A percentile compares a stretch with the other conserved stretches of the same genome.
These are phyloP conservation scores for Colletotrichum gigasporum DNA, from an alignment of 2,329 filamentous ascomycete species.

Conservation along the genomic window DNA sequence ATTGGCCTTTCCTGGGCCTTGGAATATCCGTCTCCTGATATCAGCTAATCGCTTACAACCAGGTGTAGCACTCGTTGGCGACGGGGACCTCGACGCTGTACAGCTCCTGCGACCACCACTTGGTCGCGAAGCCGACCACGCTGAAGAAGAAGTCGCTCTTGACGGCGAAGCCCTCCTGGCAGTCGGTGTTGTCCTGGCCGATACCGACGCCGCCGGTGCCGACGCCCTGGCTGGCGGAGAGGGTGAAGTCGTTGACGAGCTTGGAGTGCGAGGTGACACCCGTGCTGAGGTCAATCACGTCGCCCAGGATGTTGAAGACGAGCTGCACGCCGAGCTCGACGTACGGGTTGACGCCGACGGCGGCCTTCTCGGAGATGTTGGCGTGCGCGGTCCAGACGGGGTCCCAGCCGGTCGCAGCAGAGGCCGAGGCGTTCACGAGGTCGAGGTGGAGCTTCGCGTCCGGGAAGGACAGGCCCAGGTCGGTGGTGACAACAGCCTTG, in stretches of 20 bases:
- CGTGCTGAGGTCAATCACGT: slow-evolving; percentile 37
- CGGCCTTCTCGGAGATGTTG: slow-evolving; percentile 36
- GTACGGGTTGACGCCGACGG: slow-evolving; percentile 36
- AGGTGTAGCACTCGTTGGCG: slow-evolving; percentile 39
- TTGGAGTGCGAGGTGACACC: slow-evolving; percentile 38
- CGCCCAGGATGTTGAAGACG: slow-evolving; percentile 36
- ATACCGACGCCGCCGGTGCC: slow-evolving; percentile 27
- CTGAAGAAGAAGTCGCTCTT: slow-evolving; percentile 38
- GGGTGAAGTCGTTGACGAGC: slow-evolving; percentile 37
- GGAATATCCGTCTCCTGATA: neutral
- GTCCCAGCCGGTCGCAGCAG: slow-evolving; percentile 36
- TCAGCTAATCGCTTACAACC: slow-evolving; percentile 15
- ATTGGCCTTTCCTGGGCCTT: neutral
- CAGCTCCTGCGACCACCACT: slow-evolving; percentile 37
- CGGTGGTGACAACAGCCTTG: slow-evolving; percentile 30
- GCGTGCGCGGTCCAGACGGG: slow-evolving; percentile 43
- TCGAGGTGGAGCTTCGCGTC: slow-evolving; percentile 39
- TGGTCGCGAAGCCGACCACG: slow-evolving; percentile 37
- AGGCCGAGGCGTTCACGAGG: slow-evolving; percentile 40
- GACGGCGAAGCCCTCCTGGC: slow-evolving; percentile 37
- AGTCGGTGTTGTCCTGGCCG: slow-evolving; percentile 27
- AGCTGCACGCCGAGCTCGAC: slow-evolving; percentile 35
- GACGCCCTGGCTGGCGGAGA: slow-evolving; percentile 34
- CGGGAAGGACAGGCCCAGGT: slow-evolving; percentile 33
- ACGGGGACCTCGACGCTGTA: slow-evolving; percentile 39